Percentiles rank a stretch among this genome's conserved stretches.
phyloP scores from a whole-genome alignment of 768 basidiomycete species.

The Leccinum ochraceum region DNA sequence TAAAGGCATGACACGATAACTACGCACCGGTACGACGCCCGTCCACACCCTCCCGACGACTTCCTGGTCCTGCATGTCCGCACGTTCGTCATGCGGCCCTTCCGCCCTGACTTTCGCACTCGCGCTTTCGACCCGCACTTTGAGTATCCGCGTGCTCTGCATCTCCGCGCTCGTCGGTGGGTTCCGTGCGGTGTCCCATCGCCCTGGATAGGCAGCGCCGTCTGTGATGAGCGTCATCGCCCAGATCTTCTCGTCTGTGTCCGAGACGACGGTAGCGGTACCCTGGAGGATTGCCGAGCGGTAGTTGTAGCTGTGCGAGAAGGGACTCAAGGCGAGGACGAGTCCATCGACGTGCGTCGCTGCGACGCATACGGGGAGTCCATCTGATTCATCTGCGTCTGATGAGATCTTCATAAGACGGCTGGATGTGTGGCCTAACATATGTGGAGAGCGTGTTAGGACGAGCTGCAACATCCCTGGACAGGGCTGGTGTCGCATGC shows the following conservation, averaged over 20 bases:
- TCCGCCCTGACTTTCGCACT: slow-evolving; percentile 28
- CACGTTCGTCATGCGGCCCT: slow-evolving; percentile 24
- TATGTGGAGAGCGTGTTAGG: too few species aligned
- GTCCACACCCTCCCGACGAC: slow-evolving; percentile 24
- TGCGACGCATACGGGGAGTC: slow-evolving; percentile 23
- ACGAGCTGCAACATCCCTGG: too few species aligned
- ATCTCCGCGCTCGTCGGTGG: slow-evolving; percentile 25
- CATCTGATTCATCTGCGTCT: slow-evolving; percentile 1
- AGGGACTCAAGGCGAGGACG: slow-evolving; percentile 25
- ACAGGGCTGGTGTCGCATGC: background rate
- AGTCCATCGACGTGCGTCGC: slow-evolving; percentile 28
- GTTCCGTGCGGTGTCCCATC: slow-evolving; percentile 24
- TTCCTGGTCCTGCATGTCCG: slow-evolving; percentile 17
- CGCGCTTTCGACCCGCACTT: slow-evolving; percentile 22
- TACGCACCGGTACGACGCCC: slow-evolving; percentile 26
- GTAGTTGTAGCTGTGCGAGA: slow-evolving; percentile 30
- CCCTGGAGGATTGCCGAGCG: slow-evolving; percentile 28
- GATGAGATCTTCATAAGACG: slow-evolving; percentile 29
- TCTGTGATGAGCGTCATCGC: slow-evolving; percentile 25
- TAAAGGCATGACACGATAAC: background rate
- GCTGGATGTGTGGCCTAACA: slow-evolving; percentile 23
- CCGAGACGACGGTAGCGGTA: slow-evolving; percentile 13
- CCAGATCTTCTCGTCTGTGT: slow-evolving; percentile 27
- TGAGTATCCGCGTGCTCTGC: slow-evolving; percentile 26
- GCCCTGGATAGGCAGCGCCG: slow-evolving; percentile 19